Evolutionary conservation across 2,329 filamentous ascomycete genomes (phyloP).

Genomic region (Lachnellula suecica): DNA sequence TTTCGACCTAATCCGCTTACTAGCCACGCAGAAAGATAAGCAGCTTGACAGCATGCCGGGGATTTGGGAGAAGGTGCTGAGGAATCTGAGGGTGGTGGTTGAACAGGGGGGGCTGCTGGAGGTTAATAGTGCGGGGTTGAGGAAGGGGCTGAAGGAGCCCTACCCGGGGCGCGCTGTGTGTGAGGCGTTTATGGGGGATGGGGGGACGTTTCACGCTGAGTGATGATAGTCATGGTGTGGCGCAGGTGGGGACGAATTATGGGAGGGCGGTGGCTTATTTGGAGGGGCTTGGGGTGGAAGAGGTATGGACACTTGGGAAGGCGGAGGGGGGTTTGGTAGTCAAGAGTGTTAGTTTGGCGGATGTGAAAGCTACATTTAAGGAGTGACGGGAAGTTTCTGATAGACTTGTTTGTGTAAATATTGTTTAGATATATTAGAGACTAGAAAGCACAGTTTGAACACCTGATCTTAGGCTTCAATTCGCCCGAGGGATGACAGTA

Average conservation of each 20-base stretch:
- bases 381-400: no score
- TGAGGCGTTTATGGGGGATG: conserved; percentile 68
- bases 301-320: conserved; percentile 45
- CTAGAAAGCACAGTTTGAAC: no score
- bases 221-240: conserved; percentile 90
- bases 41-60: conserved; percentile 55
- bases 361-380: conserved; percentile 24
- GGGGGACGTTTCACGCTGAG: conserved; percentile 86
- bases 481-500: no score
- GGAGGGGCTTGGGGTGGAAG: conserved; percentile 60
- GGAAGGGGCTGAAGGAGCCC: conserved; percentile 88
- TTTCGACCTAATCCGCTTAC: conserved; percentile 85
- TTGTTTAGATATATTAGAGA: no score
- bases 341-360: conserved; percentile 17
- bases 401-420: no score
- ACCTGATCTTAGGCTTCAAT: no score
- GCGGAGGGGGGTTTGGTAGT: conserved; percentile 1
- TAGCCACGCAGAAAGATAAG: conserved; percentile 67
- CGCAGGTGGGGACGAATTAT: conserved; percentile 88
- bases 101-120: conserved; percentile 82
- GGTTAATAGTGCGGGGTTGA: conserved; percentile 81
- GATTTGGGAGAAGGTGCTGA: conserved; percentile 72
- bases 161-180: conserved; percentile 83
- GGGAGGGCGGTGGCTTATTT: conserved; percentile 68
- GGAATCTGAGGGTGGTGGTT: conserved; percentile 72